Base-by-base conservation (phyloP, 2,329 filamentous ascomycete species). In the Colletotrichum gigasporum region DNA sequence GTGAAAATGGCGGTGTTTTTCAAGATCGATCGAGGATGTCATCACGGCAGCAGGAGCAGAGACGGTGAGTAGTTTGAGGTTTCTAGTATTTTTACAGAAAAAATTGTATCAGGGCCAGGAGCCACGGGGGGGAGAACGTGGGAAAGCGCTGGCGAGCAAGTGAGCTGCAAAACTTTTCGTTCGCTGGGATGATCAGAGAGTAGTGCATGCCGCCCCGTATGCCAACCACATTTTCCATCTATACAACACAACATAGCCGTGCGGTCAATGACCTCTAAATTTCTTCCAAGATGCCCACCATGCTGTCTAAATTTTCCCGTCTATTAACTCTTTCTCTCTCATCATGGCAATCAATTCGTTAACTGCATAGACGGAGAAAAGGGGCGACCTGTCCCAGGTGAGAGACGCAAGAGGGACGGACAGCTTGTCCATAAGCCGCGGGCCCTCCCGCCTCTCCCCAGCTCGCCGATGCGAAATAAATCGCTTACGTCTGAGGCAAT, bases 81-180 rank as follows among this genome's bases (percentile, higher is more conserved):
- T 65, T 61, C 52, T 65, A 65, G 62, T 65, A 65, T 65, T 65
- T 65, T 65, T 65, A 65, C 62, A 65, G 62, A 65, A 65, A 65
- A 62, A 55, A 55, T 44, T 47, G 61, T 64, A 35, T 65, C 62
- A 54, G 62, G 62, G 62, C 61, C 61, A 64, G 41, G 61, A 64
- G 56, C 56, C 61, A 65, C 61, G 42, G 62, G 62, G 52, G 62
- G 35, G 20, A 26, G 34, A 56, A 56, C 53, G 53, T 54, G 62
- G 28, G 52, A 42, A 30, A 48, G 18, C 41, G 37, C 35, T 18
- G 34, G 41, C 28, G 47, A 54, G 48, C 48, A 39, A 52, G 50
- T 50, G 26, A 45, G 47, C 39, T 63, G 54, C 54, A 63, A 63
- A 52, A 63, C 60, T 52, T 52, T 63, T 60, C n/a, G n/a, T n/a